Evolutionary conservation across 1,284 basidiomycete species (phyloP), one percentile per base, ranked within the genome.

Genomic region (Cutaneotrichosporon curvatum): DNA sequence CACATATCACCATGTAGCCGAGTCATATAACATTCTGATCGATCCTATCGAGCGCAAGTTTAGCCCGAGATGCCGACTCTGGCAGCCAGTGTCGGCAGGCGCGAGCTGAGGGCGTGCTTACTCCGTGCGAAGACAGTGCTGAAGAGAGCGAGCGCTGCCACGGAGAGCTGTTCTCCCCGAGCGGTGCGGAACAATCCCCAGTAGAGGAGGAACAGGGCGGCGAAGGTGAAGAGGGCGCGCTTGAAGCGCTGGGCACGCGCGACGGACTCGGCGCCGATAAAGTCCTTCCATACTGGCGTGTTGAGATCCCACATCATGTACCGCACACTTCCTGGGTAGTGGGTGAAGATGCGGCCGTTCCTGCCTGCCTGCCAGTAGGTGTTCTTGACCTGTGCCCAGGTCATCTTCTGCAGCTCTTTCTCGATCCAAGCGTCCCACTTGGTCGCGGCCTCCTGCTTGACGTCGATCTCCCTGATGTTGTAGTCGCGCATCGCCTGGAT

Each of bases 361-460:
- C 56, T 53, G 4, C 44, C 45, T 12, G 48, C 43, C 15, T 48
- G 47, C 41, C 45, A 51, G 43, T 52, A 57, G 8, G 25, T 28
- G 34, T 45, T 48, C 19, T 34, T 12, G 14, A 47, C 45, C 16
- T 39, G 20, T 2, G 25, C 16, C 50, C 50, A 51, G 5, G 42
- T 43, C 45, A 41, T 51, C 34, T 43, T 43, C 25, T 52, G 43
- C 9, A 59, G 39, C 8, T 50, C 40, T 15, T 44, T 39, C 39
- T 55, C 55, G 39, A 58, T 53, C 40, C 37, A 55, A 43, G 34
- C 37, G 20, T 55, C 57, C 47, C 61, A 65, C 38, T 42, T 37
- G 18, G 37, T 12, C 5, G 50, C 43, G 1, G 50, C 45, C 12
- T 34, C 30, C 22, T 14, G 34, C 42, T 51, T 51, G 18, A 45